A percentile compares a stretch with the other conserved stretches of the same genome.
Conservation (phyloP, 768 basidiomycete species). For the Tulasnella sp. region DNA sequence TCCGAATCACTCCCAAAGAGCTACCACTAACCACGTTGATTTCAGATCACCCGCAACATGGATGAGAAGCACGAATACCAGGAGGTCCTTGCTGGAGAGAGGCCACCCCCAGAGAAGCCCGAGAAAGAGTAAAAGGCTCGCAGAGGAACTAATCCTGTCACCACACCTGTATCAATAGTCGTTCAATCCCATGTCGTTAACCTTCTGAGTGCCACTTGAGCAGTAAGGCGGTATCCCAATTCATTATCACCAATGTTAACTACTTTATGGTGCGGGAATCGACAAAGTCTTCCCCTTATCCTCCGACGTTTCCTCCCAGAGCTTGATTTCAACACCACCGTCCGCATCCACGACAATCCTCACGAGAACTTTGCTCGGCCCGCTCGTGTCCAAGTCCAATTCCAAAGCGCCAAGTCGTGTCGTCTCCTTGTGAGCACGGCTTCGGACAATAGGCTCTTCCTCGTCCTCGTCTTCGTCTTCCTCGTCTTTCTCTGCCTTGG, state of each 20-base stretch:
- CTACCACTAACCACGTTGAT: background rate
- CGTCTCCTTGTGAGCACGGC: slow-evolving; percentile 13
- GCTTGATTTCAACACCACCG: background rate
- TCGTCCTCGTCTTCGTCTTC: slow-evolving; percentile 18
- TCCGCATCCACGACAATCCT: background rate
- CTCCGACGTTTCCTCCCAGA: slow-evolving; percentile 8
- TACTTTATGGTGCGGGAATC: slow-evolving; percentile 1
- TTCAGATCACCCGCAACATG: background rate
- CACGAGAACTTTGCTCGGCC: background rate
- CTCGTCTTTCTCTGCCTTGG: slow-evolving; percentile 13
- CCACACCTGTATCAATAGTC: background rate
- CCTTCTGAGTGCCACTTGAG: no score
- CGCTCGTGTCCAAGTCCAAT: slow-evolving; percentile 7
- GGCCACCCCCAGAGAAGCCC: background rate
- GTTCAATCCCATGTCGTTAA: no score
- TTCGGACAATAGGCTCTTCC: slow-evolving; percentile 17
- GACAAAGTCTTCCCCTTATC: background rate
- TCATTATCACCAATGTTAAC: background rate
- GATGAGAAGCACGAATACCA: background rate
- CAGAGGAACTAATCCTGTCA: background rate
- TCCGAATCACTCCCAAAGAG: background rate
- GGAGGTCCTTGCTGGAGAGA: background rate
- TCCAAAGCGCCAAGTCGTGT: background rate
- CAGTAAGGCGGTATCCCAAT: background rate
- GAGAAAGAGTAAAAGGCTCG: no score